A percentile compares a stretch with the other conserved stretches of the same genome.
Evolutionary conservation across 441 rosid genomes (phyloP).

Genomic region (Biscutella auriculata): DNA sequence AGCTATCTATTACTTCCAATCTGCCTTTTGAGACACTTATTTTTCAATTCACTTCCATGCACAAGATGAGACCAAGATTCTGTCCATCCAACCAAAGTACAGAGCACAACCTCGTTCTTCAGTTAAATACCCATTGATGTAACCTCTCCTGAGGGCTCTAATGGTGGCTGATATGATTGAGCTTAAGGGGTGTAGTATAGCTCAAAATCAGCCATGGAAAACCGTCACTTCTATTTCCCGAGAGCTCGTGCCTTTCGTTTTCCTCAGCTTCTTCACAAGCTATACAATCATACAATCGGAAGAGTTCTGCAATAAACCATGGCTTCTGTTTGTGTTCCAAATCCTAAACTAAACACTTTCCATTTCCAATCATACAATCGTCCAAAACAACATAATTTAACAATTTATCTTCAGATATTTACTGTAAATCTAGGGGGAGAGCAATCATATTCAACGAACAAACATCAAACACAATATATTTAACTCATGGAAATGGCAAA

Average conservation of each 20-base stretch:
- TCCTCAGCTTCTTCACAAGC: slow-evolving; percentile 84
- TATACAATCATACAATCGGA: slow-evolving; percentile 21
- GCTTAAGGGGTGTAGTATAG: slow-evolving; percentile 59
- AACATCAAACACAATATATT: not conserved
- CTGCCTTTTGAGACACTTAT: not conserved
- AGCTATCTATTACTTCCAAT: not conserved
- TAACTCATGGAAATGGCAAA: too few relatives aligned
- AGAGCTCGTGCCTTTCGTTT: slow-evolving; percentile 80
- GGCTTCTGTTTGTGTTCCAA: too few relatives aligned
- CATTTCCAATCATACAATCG: not conserved
- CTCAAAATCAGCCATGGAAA: slow-evolving; percentile 72
- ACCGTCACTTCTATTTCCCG: slow-evolving; percentile 87
- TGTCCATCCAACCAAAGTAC: slow-evolving; percentile 71
- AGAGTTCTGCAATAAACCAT: too few relatives aligned
- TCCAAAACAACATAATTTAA: not conserved
- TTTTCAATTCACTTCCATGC: slow-evolving; percentile 62
- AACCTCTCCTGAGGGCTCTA: slow-evolving; percentile 22
- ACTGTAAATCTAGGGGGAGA: not conserved
- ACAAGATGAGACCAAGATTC: slow-evolving; percentile 59
- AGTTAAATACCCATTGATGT: slow-evolving; percentile 9
- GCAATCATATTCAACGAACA: not conserved
- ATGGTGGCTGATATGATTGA: slow-evolving; percentile 58
- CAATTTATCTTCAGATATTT: not conserved
- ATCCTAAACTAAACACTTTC: not conserved
- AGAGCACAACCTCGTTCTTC: slow-evolving; percentile 65